Base-by-base conservation (phyloP, 495 filamentous ascomycete species). In the Penicillium pancosmium region DNA sequence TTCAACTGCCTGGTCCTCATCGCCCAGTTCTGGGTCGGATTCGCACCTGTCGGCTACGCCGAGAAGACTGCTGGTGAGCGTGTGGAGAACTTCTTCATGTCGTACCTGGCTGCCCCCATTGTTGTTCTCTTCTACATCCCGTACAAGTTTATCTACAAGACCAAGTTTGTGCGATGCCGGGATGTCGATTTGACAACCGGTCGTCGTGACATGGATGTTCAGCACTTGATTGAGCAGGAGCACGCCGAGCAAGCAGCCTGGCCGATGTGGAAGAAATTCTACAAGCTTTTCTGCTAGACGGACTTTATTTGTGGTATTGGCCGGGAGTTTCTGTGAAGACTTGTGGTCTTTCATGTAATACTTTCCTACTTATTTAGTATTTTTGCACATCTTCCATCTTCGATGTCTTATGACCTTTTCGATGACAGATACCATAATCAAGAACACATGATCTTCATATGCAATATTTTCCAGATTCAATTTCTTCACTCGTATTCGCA, bases 21-120 rank as follows among this genome's bases (percentile, higher is more conserved):
- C 47, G 93, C 90, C 8, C 93, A 98, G 68, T 96, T 98, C 78
- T 98, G 94, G 94, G 88, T 87, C 27, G 92, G 89, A 31, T 88
- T 91, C 15, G 90, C 88, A 59, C 94, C 94, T 1, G 77, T 94
- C 23, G 88, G 83, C 34, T 85, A 82, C 62, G 70, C 55, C 0
- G 53, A 67, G 0, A 79, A 70, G 68, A 77, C 77, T 5, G 35
- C 78, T 1, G 25, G 41, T 0, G 77, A 78, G 2, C 68, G 82
- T 25, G 82, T 79, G 0, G 60, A 85, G 59, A 83, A 75, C 55
- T 97, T 93, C 75, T 97, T 97, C 73, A 63, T 69, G 27, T 82
- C 81, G 50, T 98, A 92, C 66, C 77, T 97, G n/a, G 90, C 91
- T 13, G 86, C 85, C 0, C 94, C 94, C 0, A 85, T 98, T 50